Conservation (phyloP, 257 asterid genomes). For the Przewalskia tangutica region DNA sequence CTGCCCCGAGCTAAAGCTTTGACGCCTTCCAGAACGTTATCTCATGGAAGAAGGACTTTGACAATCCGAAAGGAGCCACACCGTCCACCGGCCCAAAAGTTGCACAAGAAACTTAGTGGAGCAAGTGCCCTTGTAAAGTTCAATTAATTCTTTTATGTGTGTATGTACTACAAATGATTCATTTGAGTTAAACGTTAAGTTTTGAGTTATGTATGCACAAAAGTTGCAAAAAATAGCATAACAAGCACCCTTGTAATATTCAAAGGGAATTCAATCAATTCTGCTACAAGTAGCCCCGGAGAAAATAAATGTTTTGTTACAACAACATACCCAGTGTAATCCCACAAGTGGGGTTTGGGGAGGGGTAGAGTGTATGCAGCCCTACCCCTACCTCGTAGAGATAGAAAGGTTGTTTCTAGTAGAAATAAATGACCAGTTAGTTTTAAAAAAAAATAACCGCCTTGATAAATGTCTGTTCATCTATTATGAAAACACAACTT, state of each 20-base stretch:
- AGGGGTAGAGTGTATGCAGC: too few relatives aligned
- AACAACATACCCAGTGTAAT: too few relatives aligned
- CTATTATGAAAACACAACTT: too few relatives aligned
- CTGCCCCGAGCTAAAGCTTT: background rate
- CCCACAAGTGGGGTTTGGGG: too few relatives aligned
- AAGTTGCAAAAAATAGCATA: slow-evolving; percentile 25
- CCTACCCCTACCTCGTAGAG: too few relatives aligned
- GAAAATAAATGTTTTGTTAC: too few relatives aligned
- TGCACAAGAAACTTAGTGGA: slow-evolving; percentile 25
- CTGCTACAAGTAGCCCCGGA: too few relatives aligned
- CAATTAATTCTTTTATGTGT: slow-evolving; percentile 39
- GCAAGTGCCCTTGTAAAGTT: slow-evolving; percentile 10
- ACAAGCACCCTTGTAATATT: background rate
- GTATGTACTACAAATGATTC: slow-evolving; percentile 2
- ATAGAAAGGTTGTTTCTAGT: too few relatives aligned
- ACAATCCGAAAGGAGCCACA: slow-evolving; percentile 38
- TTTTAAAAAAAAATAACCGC: too few relatives aligned
- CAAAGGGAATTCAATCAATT: slow-evolving; percentile 32
- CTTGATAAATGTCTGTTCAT: too few relatives aligned
- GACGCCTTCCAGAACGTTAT: slow-evolving; percentile 14
- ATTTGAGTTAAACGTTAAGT: background rate
- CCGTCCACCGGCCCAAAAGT: slow-evolving; percentile 34
- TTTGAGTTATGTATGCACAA: slow-evolving; percentile 17
- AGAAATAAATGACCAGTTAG: too few relatives aligned
- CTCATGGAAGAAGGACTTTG: slow-evolving; percentile 23